Percentiles rank a stretch among this genome's conserved stretches.
Conservation (phyloP, 2,329 filamentous ascomycete species). For the Aspergillus novoparasiticus region DNA sequence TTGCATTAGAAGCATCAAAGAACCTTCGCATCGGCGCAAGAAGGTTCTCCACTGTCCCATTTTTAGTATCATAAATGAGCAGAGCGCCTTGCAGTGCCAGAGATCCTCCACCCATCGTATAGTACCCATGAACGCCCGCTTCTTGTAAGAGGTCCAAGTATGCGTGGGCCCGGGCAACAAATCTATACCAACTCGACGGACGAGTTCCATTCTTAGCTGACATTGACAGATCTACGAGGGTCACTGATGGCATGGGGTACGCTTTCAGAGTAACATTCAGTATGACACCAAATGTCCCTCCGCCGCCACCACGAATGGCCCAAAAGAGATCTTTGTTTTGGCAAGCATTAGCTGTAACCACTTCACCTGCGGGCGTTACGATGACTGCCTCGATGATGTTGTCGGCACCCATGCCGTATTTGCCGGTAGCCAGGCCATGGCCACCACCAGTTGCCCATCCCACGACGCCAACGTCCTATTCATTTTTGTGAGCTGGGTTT, state of each 20-base stretch:
- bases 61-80: constrained; percentile 4
- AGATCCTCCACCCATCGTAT: background rate
- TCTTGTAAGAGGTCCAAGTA: constrained; percentile 7
- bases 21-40: background rate
- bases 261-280: constrained; percentile 19
- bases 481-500: background rate
- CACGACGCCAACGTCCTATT: constrained; percentile 11
- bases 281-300: constrained; percentile 22
- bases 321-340: constrained; percentile 24
- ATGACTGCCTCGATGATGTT: constrained; percentile 52
- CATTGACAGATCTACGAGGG: background rate
- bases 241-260: constrained; percentile 22
- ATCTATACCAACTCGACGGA: constrained; percentile 1
- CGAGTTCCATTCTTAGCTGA: constrained; percentile 6
- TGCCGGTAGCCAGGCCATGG: constrained; percentile 54
- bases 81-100: background rate
- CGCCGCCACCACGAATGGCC: constrained; percentile 23
- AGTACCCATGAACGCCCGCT: constrained; percentile 8
- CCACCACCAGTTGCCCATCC: constrained; percentile 54
- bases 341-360: constrained; percentile 20
- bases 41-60: background rate
- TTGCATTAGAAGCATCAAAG: constrained; percentile 1
- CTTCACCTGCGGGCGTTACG: constrained; percentile 44
- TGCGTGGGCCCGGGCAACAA: constrained; percentile 1
- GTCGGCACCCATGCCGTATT: constrained; percentile 55